A percentile compares a stretch with the other conserved stretches of the same genome.
phyloP scores from a whole-genome alignment of 2,329 filamentous ascomycete species.

The Hirsutella minnesotensis region DNA sequence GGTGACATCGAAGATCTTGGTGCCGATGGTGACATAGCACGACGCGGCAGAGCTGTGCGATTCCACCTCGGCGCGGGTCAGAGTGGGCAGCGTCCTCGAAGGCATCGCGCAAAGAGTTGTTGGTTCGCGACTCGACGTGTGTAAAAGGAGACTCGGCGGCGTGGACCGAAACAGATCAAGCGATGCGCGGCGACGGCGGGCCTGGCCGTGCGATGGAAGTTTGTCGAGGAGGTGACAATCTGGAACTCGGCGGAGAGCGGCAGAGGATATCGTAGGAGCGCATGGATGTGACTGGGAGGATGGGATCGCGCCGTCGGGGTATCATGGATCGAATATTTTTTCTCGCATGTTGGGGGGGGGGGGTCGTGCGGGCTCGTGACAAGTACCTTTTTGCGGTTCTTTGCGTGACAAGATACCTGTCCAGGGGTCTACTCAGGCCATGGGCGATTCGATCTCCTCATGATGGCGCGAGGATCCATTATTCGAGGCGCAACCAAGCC shows the following conservation, averaged over 20 bases:
- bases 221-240: background rate
- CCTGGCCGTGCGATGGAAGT: background rate
- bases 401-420: too few relatives aligned
- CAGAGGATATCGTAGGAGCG: background rate
- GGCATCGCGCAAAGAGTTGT: slow-evolving; percentile 45
- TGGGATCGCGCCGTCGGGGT: too few relatives aligned
- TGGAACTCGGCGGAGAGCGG: background rate
- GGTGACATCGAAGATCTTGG: slow-evolving; percentile 90
- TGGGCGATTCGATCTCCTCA: background rate
- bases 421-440: too few relatives aligned
- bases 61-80: slow-evolving; percentile 70
- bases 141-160: background rate
- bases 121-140: background rate
- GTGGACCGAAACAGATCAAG: background rate
- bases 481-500: background rate
- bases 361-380: too few relatives aligned
- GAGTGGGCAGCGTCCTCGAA: slow-evolving; percentile 67
- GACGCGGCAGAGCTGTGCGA: slow-evolving; percentile 69
- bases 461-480: background rate
- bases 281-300: slow-evolving; percentile 5
- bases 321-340: too few relatives aligned
- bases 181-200: background rate
- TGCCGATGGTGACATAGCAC: slow-evolving; percentile 85
- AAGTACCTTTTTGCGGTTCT: too few relatives aligned
- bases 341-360: too few relatives aligned